phyloP scores from a whole-genome alignment of 2,329 filamentous ascomycete genomes.

The Paecilomyces sp. region DNA sequence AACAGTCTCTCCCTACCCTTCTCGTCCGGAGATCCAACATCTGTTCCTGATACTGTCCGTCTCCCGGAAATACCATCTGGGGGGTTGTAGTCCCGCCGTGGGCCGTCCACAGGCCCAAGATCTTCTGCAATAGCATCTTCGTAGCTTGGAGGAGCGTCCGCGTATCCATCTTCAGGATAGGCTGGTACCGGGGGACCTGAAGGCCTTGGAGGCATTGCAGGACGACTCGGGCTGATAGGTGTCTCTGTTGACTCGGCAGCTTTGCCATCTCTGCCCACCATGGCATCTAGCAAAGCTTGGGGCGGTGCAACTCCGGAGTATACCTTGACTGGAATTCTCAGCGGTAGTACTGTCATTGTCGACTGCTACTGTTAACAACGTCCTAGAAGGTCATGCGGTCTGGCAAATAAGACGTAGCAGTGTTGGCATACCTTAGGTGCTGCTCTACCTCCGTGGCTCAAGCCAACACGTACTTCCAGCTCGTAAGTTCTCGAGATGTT shows the following conservation, averaged over 20 bases:
- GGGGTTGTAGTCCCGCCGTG: constrained; percentile 49
- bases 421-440: constrained; percentile 40
- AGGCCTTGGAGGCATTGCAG: constrained; percentile 37
- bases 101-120: constrained; percentile 64
- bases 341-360: constrained; percentile 71
- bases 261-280: constrained; percentile 29
- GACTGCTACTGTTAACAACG: constrained; percentile 34
- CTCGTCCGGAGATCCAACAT: constrained; percentile 28
- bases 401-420: background rate
- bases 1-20: constrained; percentile 21
- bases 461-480: constrained; percentile 70
- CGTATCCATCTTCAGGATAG: constrained; percentile 27
- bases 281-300: constrained; percentile 63
- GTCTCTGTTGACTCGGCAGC: constrained; percentile 14
- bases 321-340: constrained; percentile 72
- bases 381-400: background rate
- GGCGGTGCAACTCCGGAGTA: constrained; percentile 86
- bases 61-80: constrained; percentile 26
- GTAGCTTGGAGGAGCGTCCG: constrained; percentile 89
- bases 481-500: constrained; percentile 79
- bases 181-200: constrained; percentile 15
- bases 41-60: constrained; percentile 27
- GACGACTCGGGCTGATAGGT: constrained; percentile 13
- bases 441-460: constrained; percentile 62
- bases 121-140: constrained; percentile 84